Conservation (phyloP, 768 basidiomycete species). For the Cytidiella melzeri region DNA sequence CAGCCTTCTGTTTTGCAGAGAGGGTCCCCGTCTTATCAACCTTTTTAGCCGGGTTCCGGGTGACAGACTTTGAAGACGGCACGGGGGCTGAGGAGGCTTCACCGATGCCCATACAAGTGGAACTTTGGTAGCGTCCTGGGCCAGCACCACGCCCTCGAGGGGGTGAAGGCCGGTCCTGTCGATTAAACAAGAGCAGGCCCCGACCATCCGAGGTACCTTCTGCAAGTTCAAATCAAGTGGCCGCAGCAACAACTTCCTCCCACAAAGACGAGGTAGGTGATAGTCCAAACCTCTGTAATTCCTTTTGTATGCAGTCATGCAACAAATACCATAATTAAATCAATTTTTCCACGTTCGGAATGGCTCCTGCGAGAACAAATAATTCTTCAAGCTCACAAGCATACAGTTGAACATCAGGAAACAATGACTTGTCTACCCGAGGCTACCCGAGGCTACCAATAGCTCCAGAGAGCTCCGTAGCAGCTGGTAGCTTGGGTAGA, state of each 20-base stretch:
- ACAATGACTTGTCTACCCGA: conserved; percentile 29
- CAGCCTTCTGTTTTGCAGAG: conserved; percentile 8
- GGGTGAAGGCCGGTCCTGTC: neutral
- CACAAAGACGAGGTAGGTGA: conserved; percentile 23
- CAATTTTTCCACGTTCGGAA: conserved; percentile 23
- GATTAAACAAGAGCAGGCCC: too few relatives aligned
- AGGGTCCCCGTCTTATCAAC: neutral
- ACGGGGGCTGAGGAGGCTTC: too few relatives aligned
- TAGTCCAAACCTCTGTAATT: conserved; percentile 25
- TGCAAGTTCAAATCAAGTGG: conserved; percentile 28
- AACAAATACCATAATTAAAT: conserved; percentile 32
- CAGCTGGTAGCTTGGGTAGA: too few relatives aligned
- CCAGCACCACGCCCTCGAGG: too few relatives aligned
- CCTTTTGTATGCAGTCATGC: conserved; percentile 18
- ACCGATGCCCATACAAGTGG: too few relatives aligned
- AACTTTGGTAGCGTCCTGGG: too few relatives aligned
- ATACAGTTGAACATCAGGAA: conserved; percentile 31
- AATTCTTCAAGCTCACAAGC: conserved; percentile 29
- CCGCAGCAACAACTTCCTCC: conserved; percentile 22
- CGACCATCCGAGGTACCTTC: neutral
- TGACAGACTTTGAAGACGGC: too few relatives aligned
- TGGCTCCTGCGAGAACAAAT: too few relatives aligned
- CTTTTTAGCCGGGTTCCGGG: too few relatives aligned
- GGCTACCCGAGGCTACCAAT: conserved; percentile 24
- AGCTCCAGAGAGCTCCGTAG: too few relatives aligned